A percentile compares a stretch with the other conserved stretches of the same genome.
These are phyloP conservation scores for Sphaceloma murrayae DNA, from an alignment of 2,329 filamentous ascomycete genomes.

Conservation along the genomic window DNA sequence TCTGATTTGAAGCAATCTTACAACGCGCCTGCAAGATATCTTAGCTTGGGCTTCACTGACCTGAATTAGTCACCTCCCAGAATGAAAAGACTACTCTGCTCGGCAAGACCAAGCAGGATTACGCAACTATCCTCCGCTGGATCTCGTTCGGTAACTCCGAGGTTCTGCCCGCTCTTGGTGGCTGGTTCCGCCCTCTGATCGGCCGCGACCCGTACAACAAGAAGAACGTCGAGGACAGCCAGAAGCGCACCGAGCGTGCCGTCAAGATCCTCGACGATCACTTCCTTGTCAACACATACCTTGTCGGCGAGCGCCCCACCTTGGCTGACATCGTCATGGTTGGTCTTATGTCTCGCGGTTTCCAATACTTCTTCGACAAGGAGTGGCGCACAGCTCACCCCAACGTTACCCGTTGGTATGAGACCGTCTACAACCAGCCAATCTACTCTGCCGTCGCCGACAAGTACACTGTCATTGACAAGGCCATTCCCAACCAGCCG, in stretches of 20 bases:
- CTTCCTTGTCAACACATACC: conserved; percentile 87
- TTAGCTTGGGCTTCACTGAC: conserved; percentile 7
- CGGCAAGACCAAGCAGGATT: conserved; percentile 99
- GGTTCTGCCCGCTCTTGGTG: conserved; percentile 61
- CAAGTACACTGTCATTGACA: conserved; percentile 70
- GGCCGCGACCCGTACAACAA: conserved; percentile 90
- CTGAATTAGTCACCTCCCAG: conserved; percentile 78
- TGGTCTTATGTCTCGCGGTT: conserved; percentile 72
- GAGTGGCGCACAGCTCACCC: conserved; percentile 74
- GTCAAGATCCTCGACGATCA: conserved; percentile 72
- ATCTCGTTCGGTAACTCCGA: conserved; percentile 94
- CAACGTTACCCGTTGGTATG: conserved; percentile 85
- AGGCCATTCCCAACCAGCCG: conserved; percentile 61
- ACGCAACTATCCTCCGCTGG: conserved; percentile 96
- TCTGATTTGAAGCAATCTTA: conserved; percentile 47
- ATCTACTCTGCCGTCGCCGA: conserved; percentile 74
- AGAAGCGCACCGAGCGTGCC: conserved; percentile 59
- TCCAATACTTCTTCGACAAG: conserved; percentile 92
- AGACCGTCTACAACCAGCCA: conserved; percentile 85
- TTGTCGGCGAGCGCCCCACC: conserved; percentile 94
- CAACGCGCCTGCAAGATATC: conserved; percentile 23
- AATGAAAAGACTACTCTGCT: conserved; percentile 99
- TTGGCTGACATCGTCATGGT: conserved; percentile 86
- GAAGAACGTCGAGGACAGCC: conserved; percentile 79
- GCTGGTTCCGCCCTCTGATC: conserved; percentile 78